These are phyloP conservation scores for Drechslera avenae DNA, from an alignment of 2,329 filamentous ascomycete genomes.

Conservation along the genomic window DNA sequence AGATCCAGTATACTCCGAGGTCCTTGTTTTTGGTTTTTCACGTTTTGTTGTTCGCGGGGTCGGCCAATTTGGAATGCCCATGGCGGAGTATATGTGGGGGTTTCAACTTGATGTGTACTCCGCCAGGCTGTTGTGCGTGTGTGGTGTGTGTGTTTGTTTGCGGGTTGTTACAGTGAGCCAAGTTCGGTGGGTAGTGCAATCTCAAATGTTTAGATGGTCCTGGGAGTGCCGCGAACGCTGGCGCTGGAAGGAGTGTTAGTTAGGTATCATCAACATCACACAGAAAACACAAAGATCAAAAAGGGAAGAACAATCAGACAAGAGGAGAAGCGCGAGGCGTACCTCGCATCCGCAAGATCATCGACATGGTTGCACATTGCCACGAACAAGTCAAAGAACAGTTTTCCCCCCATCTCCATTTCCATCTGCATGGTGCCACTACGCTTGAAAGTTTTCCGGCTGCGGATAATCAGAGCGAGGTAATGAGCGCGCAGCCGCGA, in stretches of 20 bases:
- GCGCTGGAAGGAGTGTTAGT: slow-evolving; percentile 22
- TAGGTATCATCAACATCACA: slow-evolving; percentile 11
- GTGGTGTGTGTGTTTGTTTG: slow-evolving; percentile 17
- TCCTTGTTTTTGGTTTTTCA: slow-evolving; percentile 42
- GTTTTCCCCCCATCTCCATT: slow-evolving; percentile 92
- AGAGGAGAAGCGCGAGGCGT: slow-evolving; percentile 34
- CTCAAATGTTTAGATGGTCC: slow-evolving; percentile 29
- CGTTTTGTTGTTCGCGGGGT: slow-evolving; percentile 26
- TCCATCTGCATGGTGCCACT: slow-evolving; percentile 99
- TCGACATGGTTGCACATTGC: slow-evolving; percentile 98
- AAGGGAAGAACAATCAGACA: not conserved
- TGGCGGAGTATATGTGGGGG: slow-evolving; percentile 8
- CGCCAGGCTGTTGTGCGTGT: slow-evolving; percentile 15
- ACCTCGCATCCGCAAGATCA: slow-evolving; percentile 85
- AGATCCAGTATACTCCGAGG: slow-evolving; percentile 27
- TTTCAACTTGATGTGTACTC: slow-evolving; percentile 22
- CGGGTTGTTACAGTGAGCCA: slow-evolving; percentile 22
- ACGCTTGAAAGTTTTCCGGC: slow-evolving; percentile 95
- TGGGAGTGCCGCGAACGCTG: slow-evolving; percentile 33
- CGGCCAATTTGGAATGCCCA: slow-evolving; percentile 29
- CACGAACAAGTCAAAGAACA: slow-evolving; percentile 98
- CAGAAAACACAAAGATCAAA: not conserved
- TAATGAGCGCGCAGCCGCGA: slow-evolving; percentile 94
- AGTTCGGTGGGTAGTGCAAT: slow-evolving; percentile 17
- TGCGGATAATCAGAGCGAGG: slow-evolving; percentile 95